Evolutionary conservation across 2,329 filamentous ascomycete genomes (phyloP).

Genomic region (Diplocarpon mali): DNA sequence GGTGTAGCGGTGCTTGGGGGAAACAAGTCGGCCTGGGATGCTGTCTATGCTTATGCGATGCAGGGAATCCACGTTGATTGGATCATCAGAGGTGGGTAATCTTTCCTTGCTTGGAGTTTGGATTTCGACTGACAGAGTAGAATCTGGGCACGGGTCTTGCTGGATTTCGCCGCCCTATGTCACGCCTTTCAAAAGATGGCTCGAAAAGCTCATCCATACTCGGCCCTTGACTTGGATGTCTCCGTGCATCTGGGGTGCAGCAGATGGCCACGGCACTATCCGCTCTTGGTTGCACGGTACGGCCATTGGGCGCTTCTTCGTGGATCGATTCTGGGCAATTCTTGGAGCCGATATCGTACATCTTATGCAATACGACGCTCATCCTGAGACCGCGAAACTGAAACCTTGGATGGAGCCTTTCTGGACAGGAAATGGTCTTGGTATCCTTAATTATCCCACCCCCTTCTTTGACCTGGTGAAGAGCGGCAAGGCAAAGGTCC

Average conservation of each 20-base stretch:
- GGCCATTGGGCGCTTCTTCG: conserved; percentile 42
- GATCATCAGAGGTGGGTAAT: conserved; percentile 38
- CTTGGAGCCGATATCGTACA: conserved; percentile 43
- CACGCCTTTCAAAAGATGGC: conserved; percentile 8
- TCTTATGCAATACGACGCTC: conserved; percentile 41
- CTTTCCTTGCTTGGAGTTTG: conserved; percentile 14
- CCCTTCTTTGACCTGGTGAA: conserved; percentile 45
- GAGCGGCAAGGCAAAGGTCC: conserved; percentile 37
- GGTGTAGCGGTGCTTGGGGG: conserved; percentile 47
- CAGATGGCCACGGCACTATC: conserved; percentile 45
- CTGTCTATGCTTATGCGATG: conserved; percentile 48
- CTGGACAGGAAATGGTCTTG: conserved; percentile 43
- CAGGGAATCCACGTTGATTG: conserved; percentile 44
- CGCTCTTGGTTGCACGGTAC: conserved; percentile 48
- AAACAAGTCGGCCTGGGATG: conserved; percentile 55
- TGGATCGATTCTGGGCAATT: conserved; percentile 46
- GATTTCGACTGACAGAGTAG: conserved; percentile 54
- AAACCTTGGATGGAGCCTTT: conserved; percentile 40
- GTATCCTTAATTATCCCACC: conserved; percentile 47
- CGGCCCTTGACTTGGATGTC: conserved; percentile 64
- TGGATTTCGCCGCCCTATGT: conserved; percentile 12
- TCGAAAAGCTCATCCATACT: conserved; percentile 46
- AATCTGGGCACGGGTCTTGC: conserved; percentile 23
- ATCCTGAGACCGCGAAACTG: conserved; percentile 42
- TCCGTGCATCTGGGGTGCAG: conserved; percentile 62